Evolutionary conservation across 768 basidiomycete genomes (phyloP).

Genomic region (Lentinula detonsa): DNA sequence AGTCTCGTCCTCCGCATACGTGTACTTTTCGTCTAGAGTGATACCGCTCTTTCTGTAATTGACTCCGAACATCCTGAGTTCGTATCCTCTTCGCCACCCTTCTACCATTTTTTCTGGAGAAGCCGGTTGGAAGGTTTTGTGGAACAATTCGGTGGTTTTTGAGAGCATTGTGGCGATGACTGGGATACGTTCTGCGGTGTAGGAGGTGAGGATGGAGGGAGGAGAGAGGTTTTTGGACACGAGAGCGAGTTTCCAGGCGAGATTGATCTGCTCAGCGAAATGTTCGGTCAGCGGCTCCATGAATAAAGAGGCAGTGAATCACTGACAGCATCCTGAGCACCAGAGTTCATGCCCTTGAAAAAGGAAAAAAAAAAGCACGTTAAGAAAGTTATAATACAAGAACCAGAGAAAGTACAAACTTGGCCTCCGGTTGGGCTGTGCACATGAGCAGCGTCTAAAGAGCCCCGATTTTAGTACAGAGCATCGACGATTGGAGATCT

Average conservation of each 20-base stretch:
- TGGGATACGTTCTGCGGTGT: constrained; percentile 21
- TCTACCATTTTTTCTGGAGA: background rate
- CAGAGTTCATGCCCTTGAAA: constrained; percentile 17
- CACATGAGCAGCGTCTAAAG: constrained; percentile 15
- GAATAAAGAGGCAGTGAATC: background rate
- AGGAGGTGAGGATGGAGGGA: constrained; percentile 16
- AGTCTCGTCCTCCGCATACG: background rate
- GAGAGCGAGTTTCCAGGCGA: constrained; percentile 25
- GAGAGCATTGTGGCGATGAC: constrained; percentile 24
- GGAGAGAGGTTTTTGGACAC: constrained; percentile 16
- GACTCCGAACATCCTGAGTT: constrained; percentile 18
- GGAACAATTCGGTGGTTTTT: constrained; percentile 15
- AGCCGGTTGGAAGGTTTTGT: background rate
- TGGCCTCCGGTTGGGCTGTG: constrained; percentile 18
- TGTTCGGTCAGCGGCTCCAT: background rate
- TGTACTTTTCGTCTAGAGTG: constrained; percentile 15
- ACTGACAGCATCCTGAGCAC: constrained; percentile 21
- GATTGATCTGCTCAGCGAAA: constrained; percentile 16
- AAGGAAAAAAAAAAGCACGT: background rate
- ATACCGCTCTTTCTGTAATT: constrained; percentile 21
- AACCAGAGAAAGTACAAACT: constrained; percentile 10
- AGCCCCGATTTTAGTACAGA: background rate
- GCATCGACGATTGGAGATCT: background rate
- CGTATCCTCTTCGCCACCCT: constrained; percentile 9
- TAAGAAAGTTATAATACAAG: background rate